These are phyloP conservation scores for Pseudopithomyces maydicus DNA, from an alignment of 2,329 filamentous ascomycete genomes.

Conservation along the genomic window DNA sequence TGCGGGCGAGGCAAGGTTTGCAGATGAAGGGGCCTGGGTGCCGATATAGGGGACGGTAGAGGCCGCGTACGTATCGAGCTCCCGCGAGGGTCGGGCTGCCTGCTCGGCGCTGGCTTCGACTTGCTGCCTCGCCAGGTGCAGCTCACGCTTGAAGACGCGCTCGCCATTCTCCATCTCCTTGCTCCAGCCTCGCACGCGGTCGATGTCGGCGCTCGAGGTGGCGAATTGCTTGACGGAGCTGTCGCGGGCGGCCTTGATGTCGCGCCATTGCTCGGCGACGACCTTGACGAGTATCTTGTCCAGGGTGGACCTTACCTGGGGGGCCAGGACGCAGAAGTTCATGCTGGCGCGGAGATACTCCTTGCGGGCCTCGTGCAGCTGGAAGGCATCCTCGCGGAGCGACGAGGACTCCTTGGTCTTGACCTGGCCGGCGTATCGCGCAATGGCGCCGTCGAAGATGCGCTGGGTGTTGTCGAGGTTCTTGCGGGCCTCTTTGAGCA, in stretches of 20 bases:
- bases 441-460: slow-evolving; percentile 78
- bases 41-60: slow-evolving; percentile 90
- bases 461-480: slow-evolving; percentile 80
- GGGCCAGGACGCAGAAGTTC: slow-evolving; percentile 88
- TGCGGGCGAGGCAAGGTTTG: slow-evolving; percentile 54
- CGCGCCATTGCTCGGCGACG: slow-evolving; percentile 85
- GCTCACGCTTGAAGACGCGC: slow-evolving; percentile 77
- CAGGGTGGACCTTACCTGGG: slow-evolving; percentile 80
- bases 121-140: slow-evolving; percentile 77
- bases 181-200: slow-evolving; percentile 89
- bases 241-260: slow-evolving; percentile 76
- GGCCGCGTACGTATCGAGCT: slow-evolving; percentile 88
- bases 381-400: slow-evolving; percentile 91
- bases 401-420: slow-evolving; percentile 94
- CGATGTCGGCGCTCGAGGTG: slow-evolving; percentile 79
- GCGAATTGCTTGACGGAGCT: slow-evolving; percentile 64
- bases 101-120: slow-evolving; percentile 78
- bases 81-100: slow-evolving; percentile 78
- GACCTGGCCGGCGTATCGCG: slow-evolving; percentile 80
- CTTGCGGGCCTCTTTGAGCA: slow-evolving; percentile 83
- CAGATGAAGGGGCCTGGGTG: slow-evolving; percentile 66
- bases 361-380: slow-evolving; percentile 90
- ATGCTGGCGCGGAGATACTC: slow-evolving; percentile 89
- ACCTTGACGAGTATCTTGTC: slow-evolving; percentile 86
- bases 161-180: slow-evolving; percentile 94